These are phyloP conservation scores for Fusarium sterilihyphosum DNA, from an alignment of 2,329 filamentous ascomycete species.

Conservation along the genomic window DNA sequence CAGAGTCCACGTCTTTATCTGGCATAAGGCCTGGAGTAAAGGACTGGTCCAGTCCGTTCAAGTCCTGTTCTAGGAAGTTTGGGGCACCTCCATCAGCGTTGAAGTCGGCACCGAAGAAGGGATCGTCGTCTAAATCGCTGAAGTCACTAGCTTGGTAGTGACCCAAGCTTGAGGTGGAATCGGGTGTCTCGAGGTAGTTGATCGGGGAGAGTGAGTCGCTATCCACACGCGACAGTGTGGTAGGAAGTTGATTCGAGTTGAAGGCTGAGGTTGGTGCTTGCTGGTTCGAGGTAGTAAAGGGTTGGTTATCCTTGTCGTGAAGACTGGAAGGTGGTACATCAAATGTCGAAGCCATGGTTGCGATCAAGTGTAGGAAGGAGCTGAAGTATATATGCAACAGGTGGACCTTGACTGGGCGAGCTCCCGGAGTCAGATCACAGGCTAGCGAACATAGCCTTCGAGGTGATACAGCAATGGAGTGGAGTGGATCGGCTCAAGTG, in stretches of 20 bases:
- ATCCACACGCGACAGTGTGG: slow-evolving; percentile 54
- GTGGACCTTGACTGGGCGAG: slow-evolving; percentile 37
- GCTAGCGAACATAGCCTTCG: slow-evolving; percentile 47
- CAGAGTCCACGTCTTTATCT: slow-evolving; percentile 39
- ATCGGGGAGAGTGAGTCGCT: slow-evolving; percentile 46
- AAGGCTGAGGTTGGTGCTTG: slow-evolving; percentile 46
- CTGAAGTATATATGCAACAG: slow-evolving; percentile 49
- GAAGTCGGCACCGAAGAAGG: slow-evolving; percentile 63
- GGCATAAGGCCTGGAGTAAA: slow-evolving; percentile 25
- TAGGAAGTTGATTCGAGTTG: slow-evolving; percentile 54
- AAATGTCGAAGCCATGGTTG: slow-evolving; percentile 58
- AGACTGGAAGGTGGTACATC: slow-evolving; percentile 54
- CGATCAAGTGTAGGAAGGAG: slow-evolving; percentile 33
- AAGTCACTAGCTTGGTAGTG: slow-evolving; percentile 62
- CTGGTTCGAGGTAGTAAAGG: slow-evolving; percentile 36
- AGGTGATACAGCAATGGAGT: slow-evolving; percentile 26
- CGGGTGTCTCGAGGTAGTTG: slow-evolving; percentile 57
- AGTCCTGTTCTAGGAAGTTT: slow-evolving; percentile 55
- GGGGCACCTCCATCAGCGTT: slow-evolving; percentile 55
- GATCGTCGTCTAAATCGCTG: slow-evolving; percentile 59
- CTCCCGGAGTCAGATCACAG: slow-evolving; percentile 45
- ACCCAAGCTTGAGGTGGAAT: slow-evolving; percentile 58
- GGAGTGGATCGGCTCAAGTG: slow-evolving; percentile 30
- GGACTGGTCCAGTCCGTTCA: slow-evolving; percentile 36
- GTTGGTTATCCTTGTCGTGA: slow-evolving; percentile 47